phyloP scores from a whole-genome alignment of 2,329 filamentous ascomycete species.

The Sclerotinia spermophila region DNA sequence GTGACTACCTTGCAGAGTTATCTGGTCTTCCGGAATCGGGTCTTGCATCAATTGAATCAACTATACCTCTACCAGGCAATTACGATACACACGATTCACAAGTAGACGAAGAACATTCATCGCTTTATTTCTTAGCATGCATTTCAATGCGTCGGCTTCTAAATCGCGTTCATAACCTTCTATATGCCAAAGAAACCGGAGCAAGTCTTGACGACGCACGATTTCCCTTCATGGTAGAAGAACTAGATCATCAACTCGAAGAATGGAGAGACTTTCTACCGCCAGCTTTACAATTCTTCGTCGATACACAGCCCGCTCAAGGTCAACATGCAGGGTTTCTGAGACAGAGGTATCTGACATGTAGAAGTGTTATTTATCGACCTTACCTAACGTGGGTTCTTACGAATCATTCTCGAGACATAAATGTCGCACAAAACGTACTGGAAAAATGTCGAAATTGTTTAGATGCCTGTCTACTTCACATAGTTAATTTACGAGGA shows the following conservation, averaged over 20 bases:
- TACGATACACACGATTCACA: constrained; percentile 44
- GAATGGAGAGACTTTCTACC: constrained; percentile 49
- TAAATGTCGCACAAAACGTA: constrained; percentile 29
- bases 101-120: constrained; percentile 42
- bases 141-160: constrained; percentile 49
- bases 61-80: constrained; percentile 45
- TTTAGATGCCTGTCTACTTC: constrained; percentile 47
- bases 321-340: constrained; percentile 48
- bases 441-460: constrained; percentile 44
- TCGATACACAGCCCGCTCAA: constrained; percentile 35
- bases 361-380: constrained; percentile 50
- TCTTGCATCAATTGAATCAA: constrained; percentile 50
- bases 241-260: constrained; percentile 48
- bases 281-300: constrained; percentile 42
- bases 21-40: constrained; percentile 49
- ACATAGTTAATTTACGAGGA: constrained; percentile 47
- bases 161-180: constrained; percentile 47
- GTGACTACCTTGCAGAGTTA: constrained; percentile 51
- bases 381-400: constrained; percentile 49
- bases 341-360: constrained; percentile 49
- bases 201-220: constrained; percentile 44
- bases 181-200: constrained; percentile 47
- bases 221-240: constrained; percentile 47
- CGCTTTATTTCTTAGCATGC: constrained; percentile 51
- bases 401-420: constrained; percentile 20